Conservation (phyloP, 192 early-diverging fungal genomes). For the Entomortierella lignicola region DNA sequence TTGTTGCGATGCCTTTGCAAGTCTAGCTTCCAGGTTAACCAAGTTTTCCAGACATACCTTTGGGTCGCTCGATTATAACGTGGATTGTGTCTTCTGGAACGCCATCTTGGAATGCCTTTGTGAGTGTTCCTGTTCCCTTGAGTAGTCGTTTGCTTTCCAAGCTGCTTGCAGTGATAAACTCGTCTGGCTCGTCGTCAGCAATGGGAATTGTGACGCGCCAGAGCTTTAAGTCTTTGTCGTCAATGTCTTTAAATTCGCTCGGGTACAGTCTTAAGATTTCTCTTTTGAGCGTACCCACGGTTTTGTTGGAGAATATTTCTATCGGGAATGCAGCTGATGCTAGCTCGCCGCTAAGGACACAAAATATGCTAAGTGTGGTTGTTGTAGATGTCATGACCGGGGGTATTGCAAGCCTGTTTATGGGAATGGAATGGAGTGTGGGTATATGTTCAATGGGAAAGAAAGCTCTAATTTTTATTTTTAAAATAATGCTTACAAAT, state of each 20-base stretch:
- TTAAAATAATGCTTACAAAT: too few species aligned
- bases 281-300: background rate
- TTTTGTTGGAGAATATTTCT: constrained; percentile 9
- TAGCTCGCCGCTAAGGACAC: constrained; percentile 1
- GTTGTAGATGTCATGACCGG: background rate
- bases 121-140: background rate
- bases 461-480: too few species aligned
- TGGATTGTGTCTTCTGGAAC: constrained; percentile 4
- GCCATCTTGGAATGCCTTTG: background rate
- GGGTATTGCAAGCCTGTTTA: too few species aligned
- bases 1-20: background rate
- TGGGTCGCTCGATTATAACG: constrained; percentile 11
- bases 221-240: constrained; percentile 16
- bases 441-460: too few species aligned
- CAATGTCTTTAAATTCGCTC: constrained; percentile 16
- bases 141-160: constrained; percentile 5
- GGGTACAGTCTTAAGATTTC: constrained; percentile 1
- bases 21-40: background rate
- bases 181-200: background rate
- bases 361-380: background rate
- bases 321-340: constrained; percentile 1
- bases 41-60: constrained; percentile 13
- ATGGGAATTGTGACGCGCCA: constrained; percentile 15
- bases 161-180: background rate
- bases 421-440: too few species aligned